Evolutionary conservation across 225 moss, liverwort and hornwort species (phyloP).

Genomic region (Straminergon stramineum): DNA sequence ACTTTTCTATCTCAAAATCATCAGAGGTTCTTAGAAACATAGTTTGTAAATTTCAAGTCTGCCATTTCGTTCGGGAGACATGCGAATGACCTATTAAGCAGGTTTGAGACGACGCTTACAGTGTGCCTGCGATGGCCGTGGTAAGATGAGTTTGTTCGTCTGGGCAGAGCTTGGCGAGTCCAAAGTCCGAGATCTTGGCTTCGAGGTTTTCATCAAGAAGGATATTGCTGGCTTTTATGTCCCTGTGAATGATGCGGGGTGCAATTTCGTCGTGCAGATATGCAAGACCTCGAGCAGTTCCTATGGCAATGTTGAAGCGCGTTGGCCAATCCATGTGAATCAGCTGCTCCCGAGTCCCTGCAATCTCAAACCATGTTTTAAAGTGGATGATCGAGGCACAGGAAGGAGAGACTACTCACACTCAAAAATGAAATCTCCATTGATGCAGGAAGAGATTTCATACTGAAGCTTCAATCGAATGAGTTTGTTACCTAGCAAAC

Average conservation of each 20-base stretch:
- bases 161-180: slow-evolving; percentile 43
- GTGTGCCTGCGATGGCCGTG: slow-evolving; percentile 45
- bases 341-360: slow-evolving; percentile 25
- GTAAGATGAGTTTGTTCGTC: slow-evolving; percentile 40
- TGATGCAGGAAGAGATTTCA: not conserved
- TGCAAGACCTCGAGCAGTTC: slow-evolving; percentile 45
- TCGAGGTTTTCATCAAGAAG: slow-evolving; percentile 41
- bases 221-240: slow-evolving; percentile 56
- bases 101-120: slow-evolving; percentile 14
- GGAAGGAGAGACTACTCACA: not conserved
- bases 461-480: not conserved
- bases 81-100: not conserved
- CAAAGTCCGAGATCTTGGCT: slow-evolving; percentile 55
- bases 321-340: slow-evolving; percentile 33
- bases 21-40: not conserved
- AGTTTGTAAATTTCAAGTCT: not conserved
- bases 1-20: not conserved
- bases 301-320: slow-evolving; percentile 38
- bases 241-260: slow-evolving; percentile 45
- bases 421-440: not conserved
- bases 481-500: slow-evolving; percentile 26
- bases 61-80: not conserved
- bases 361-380: not conserved
- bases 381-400: not conserved
- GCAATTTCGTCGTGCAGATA: slow-evolving; percentile 44